Evolutionary conservation across 257 asterid species (phyloP).

Genomic region (Cruciata laevipes): DNA sequence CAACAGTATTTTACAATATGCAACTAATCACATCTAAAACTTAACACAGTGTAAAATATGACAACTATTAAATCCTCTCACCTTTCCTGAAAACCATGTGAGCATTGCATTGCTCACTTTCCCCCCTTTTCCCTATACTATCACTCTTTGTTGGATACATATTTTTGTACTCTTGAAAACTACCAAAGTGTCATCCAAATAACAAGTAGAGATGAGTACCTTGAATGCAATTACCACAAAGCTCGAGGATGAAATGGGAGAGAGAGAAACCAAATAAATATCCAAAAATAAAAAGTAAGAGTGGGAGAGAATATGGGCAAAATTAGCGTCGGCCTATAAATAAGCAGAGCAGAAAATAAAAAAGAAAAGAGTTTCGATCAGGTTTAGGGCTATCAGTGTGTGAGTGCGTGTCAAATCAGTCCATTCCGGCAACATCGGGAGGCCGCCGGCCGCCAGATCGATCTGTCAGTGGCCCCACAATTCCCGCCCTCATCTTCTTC

Average conservation of each 20-base stretch:
- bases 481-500: constrained; percentile 23
- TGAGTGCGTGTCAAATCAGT: constrained; percentile 20
- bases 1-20: no score
- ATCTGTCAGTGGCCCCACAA: constrained; percentile 38
- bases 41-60: no score
- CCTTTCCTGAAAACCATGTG: no score
- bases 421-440: constrained; percentile 60
- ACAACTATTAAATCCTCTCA: no score
- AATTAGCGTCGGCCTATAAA: not conserved
- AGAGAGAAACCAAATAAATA: not conserved
- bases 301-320: not conserved
- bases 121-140: no score
- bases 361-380: not conserved
- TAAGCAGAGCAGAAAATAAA: not conserved
- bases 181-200: no score
- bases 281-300: not conserved
- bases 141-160: no score
- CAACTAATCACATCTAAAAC: no score
- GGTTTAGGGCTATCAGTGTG: not conserved
- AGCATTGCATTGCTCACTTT: no score
- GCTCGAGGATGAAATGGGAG: not conserved
- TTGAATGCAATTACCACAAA: not conserved
- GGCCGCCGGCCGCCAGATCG: constrained; percentile 56
- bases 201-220: not conserved
- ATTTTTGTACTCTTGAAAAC: no score